Base-by-base conservation (phyloP, 805 yeast genomes). In the Priceomyces medius region DNA sequence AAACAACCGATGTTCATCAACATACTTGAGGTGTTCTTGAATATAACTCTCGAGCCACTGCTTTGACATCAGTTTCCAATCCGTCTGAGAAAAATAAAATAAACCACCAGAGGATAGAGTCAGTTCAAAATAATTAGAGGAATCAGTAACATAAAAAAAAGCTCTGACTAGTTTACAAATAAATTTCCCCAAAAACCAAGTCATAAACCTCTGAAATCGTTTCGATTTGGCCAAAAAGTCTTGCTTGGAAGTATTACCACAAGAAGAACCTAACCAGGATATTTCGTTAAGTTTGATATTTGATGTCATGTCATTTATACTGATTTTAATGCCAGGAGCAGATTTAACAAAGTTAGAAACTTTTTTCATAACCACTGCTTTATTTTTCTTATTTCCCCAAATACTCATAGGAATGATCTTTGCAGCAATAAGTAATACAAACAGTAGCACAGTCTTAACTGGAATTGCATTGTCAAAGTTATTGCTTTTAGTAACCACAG, bases 141-240 rank as follows among this genome's bases (percentile, higher is more conserved):
- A 42, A 36, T 81, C 85, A 0, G 93, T 82, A 4, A 83, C 81
- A 54, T 85, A 82, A 64, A 88, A 89, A 51, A 77, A 79, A 0
- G 75, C 58, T 0, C 66, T 58, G 0, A 86, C 49, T 1, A 85
- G 44, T 13, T 64, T 68, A 6, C 74, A 63, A 0, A 86, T 47
- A 38, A 81, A 70, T 0, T 26, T 29, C 0, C 59, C 46, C 31
- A 84, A 75, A 2, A 84, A 37, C 96, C 96, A 90, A 1, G 38
- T 36, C 1, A 85, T 20, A 37, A 86, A 79, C 2, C 53, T 47
- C 2, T 49, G 41, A 9, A 81, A 55, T 13, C 76, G 49, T 0
- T 41, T 13, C 35, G 53, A 57, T 3, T 81, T 66, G 43, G 62
- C 58, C 1, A 47, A 37, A 21, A 60, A 63, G 37, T 79, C 85